A percentile compares a stretch with the other conserved stretches of the same genome.
These are phyloP conservation scores for Aspergillus transmontanensis DNA, from an alignment of 2,329 filamentous ascomycete species.

Conservation along the genomic window DNA sequence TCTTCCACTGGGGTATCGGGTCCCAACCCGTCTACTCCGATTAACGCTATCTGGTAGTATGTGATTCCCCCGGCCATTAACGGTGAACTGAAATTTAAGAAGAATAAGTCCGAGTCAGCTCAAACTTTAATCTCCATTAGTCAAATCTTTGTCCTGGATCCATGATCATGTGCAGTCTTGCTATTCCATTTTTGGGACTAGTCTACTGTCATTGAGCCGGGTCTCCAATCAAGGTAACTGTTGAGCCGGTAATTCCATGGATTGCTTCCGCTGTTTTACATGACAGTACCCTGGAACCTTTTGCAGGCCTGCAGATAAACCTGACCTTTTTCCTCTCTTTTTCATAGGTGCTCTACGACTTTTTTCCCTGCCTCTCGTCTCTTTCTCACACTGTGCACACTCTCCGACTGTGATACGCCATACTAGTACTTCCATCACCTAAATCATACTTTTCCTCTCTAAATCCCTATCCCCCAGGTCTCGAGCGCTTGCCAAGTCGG, in stretches of 20 bases:
- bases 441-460: neutral
- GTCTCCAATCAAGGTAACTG: neutral
- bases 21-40: neutral
- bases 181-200: neutral
- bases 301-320: neutral
- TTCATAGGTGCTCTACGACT: neutral
- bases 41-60: neutral
- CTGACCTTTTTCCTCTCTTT: neutral
- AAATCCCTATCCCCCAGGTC: neutral
- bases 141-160: neutral
- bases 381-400: neutral
- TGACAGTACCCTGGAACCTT: neutral
- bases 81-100: neutral
- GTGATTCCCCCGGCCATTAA: neutral
- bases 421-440: neutral
- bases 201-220: neutral
- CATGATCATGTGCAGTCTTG: neutral
- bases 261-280: neutral
- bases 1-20: neutral
- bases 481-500: neutral
- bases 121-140: neutral
- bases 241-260: neutral
- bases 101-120: neutral
- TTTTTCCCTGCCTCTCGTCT: neutral
- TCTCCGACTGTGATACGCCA: neutral